Evolutionary conservation across 192 early-diverging fungal species (phyloP).

Genomic region (Umbelopsis ramanniana): DNA sequence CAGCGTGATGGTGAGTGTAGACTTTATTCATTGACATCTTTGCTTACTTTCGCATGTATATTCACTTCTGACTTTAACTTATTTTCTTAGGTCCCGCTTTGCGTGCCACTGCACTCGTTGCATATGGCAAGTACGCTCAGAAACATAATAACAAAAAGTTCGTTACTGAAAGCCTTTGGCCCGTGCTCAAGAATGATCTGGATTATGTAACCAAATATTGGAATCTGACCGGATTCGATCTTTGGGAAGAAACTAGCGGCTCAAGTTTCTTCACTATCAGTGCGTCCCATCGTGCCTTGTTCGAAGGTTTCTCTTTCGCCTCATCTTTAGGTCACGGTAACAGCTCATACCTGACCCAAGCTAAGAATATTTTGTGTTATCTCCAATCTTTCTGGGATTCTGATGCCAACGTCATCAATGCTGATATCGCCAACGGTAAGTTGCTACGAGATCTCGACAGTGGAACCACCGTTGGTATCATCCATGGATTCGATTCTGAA

Average conservation of each 20-base stretch:
- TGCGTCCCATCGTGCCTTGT: constrained; percentile 58
- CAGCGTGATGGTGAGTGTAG: constrained; percentile 49
- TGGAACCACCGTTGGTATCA: constrained; percentile 3
- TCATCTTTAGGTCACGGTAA: not conserved
- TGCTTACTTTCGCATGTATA: not conserved
- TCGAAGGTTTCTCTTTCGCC: constrained; percentile 41
- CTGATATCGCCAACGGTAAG: not conserved
- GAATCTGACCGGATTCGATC: constrained; percentile 45
- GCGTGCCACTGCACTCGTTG: constrained; percentile 36
- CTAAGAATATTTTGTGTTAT: constrained; percentile 2
- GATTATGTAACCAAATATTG: constrained; percentile 55
- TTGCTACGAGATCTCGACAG: not conserved
- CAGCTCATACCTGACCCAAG: not conserved
- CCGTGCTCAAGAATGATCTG: constrained; percentile 51
- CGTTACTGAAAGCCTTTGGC: constrained; percentile 19
- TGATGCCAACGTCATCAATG: not conserved
- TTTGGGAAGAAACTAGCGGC: constrained; percentile 75
- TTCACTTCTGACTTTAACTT: not conserved
- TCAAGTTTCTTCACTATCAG: constrained; percentile 63
- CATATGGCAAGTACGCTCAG: constrained; percentile 29
- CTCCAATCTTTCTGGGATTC: constrained; percentile 10
- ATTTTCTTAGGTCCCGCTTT: constrained; percentile 50
- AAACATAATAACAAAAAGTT: constrained; percentile 14
- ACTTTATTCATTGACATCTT: not conserved
- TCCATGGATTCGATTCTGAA: not conserved